These are phyloP conservation scores for Guillardia theta DNA, from an alignment of 78 protist genomes.

Conservation along the genomic window DNA sequence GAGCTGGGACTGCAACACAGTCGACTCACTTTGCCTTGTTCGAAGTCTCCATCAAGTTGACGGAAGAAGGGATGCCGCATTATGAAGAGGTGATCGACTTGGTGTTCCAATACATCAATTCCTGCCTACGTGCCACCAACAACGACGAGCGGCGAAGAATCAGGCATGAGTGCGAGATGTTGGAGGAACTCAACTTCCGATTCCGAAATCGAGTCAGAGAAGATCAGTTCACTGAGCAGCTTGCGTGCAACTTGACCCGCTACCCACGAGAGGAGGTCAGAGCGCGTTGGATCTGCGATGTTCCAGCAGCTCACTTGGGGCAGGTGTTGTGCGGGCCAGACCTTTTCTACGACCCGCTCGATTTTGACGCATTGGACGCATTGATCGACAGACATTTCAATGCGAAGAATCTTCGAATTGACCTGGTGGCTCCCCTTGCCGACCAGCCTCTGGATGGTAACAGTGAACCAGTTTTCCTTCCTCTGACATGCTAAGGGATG, in stretches of 20 bases:
- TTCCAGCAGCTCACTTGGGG: not conserved
- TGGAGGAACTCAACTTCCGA: not conserved
- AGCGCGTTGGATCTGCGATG: not conserved
- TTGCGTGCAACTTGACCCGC: conserved; percentile 19
- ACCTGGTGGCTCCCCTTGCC: not conserved
- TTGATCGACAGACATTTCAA: not conserved
- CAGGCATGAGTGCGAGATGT: not conserved
- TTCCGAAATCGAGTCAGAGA: not conserved
- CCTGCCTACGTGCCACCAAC: not conserved
- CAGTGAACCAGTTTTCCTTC: too few relatives aligned
- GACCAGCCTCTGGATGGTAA: not conserved
- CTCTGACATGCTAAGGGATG: too few relatives aligned
- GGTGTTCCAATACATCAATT: not conserved
- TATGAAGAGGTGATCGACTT: not conserved
- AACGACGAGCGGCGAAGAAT: not conserved
- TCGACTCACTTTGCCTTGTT: not conserved
- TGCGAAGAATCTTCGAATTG: not conserved
- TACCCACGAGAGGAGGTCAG: not conserved
- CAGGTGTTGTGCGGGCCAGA: conserved; percentile 7
- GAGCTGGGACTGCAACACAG: not conserved
- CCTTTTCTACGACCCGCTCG: conserved; percentile 27
- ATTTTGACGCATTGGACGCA: not conserved
- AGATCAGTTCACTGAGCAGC: conserved; percentile 17
- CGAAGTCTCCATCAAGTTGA: not conserved
- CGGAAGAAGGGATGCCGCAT: conserved; percentile 6